Base-by-base conservation (phyloP, 345 rosid genomes). In the Populus davidiana region DNA sequence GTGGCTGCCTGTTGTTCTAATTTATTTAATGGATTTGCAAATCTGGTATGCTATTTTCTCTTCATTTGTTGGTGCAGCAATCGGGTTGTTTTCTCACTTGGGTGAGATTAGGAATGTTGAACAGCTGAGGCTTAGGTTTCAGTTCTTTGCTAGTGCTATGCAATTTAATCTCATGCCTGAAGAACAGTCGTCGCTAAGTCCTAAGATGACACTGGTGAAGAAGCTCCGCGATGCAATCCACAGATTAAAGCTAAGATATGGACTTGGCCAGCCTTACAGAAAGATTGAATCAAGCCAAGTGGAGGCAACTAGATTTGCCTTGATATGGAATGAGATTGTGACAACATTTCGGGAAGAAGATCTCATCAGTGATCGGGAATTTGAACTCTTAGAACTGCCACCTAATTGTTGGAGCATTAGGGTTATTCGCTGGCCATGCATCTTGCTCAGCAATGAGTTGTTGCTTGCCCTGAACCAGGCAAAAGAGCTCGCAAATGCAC, bases 161-260 rank as follows among this genome's bases (percentile, higher is more conserved):
- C 98, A 94, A 77, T 94, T 94, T 83, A 93, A 92, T 85, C 91
- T 94, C 69, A 90, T 89, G 91, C 88, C 98, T 2, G 98, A 88
- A 79, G 90, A 91, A 71, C 90, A 79, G 72, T 75, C 65, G 39
- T 75, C 65, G 39, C 71, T 63, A 61, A 75, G 82, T 73, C 80
- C 92, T 41, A 85, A 90, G 75, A 89, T 78, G 70, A 91, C 94
- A 39, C 52, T 93, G 76, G 88, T 91, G 81, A 93, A 82, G 88
- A 94, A 91, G 91, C 79, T 84, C 33, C 89, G 93, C 4, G 97
- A 94, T 81, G 92, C 96, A 43, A 87, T 92, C 73, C 96, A 81
- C 78, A 84, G 96, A 71, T 74, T 92, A 75, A 89, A 86, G 85
- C 83, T 94, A 75, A 86, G 97, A 31, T 94, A 93, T 84, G 98